Conservation (phyloP, 78 protist species). For the Parvularia atlantis region DNA sequence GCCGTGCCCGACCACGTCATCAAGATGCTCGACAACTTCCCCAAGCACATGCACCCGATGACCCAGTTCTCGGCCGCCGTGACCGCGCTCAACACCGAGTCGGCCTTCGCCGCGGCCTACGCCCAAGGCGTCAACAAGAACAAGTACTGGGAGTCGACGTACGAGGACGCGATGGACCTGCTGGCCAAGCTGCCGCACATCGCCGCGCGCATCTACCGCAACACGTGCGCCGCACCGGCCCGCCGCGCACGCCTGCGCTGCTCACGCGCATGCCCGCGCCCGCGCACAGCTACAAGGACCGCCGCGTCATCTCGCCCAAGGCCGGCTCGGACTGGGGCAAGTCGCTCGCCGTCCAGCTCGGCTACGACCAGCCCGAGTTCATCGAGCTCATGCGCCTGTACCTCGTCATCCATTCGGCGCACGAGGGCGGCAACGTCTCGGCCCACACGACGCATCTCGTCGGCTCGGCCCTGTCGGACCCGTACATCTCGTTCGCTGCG, state of each 20-base stretch:
- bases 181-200: conserved; percentile 87
- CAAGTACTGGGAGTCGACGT: conserved; percentile 80
- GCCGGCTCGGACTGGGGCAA: conserved; percentile 71
- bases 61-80: conserved; percentile 67
- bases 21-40: conserved; percentile 62
- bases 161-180: conserved; percentile 82
- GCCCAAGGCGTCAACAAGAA: conserved; percentile 71
- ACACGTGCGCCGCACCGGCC: too few species aligned
- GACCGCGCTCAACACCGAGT: conserved; percentile 62
- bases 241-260: too few species aligned
- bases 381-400: conserved; percentile 90
- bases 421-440: conserved; percentile 65
- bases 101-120: conserved; percentile 79
- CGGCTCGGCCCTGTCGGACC: conserved; percentile 93
- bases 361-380: conserved; percentile 58
- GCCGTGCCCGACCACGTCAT: conserved; percentile 49
- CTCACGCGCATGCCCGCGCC: too few species aligned
- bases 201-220: conserved; percentile 84
- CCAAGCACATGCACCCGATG: conserved; percentile 91
- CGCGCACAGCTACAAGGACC: conserved; percentile 14
- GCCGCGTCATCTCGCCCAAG: neutral
- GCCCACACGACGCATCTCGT: conserved; percentile 96
- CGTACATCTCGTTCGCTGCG: conserved; percentile 85
- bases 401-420: conserved; percentile 90
- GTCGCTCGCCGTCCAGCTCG: conserved; percentile 74